Conservation (phyloP, 768 basidiomycete species). For the Mycena metata region DNA sequence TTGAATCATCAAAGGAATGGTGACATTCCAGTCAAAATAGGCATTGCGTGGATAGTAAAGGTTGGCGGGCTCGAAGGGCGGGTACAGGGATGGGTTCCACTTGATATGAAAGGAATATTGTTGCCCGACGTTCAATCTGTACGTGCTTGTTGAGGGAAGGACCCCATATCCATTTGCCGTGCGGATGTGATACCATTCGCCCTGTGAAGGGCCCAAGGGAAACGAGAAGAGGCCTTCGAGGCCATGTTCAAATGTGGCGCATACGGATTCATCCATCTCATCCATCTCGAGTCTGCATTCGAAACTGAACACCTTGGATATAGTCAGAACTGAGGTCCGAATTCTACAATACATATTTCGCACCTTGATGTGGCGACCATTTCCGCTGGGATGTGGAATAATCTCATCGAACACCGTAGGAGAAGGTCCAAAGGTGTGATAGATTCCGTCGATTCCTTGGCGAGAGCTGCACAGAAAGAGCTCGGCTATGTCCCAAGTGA, state of each 20-base stretch:
- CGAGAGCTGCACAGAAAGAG: conserved; percentile 3
- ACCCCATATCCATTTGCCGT: background rate
- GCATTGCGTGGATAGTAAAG: background rate
- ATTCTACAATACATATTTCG: background rate
- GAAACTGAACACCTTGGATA: background rate
- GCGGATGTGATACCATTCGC: conserved; percentile 16
- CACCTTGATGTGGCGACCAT: background rate
- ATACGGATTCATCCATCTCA: background rate
- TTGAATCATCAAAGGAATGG: background rate
- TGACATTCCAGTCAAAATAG: background rate
- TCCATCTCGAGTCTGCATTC: conserved; percentile 2
- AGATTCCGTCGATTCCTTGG: background rate
- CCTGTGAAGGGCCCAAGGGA: background rate
- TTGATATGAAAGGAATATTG: conserved; percentile 1
- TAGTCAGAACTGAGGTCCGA: background rate
- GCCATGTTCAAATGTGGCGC: background rate
- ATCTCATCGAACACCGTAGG: background rate
- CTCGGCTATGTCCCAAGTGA: background rate
- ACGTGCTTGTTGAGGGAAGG: conserved; percentile 12
- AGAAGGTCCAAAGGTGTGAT: background rate
- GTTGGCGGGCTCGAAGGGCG: background rate
- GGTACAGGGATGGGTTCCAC: conserved; percentile 9
- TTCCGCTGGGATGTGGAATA: background rate
- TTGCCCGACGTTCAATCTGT: background rate
- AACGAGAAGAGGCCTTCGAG: background rate